Percentiles rank a stretch among this genome's conserved stretches.
Evolutionary conservation across 2,329 filamentous ascomycete species (phyloP).

Genomic region (Epichloe sibirici): DNA sequence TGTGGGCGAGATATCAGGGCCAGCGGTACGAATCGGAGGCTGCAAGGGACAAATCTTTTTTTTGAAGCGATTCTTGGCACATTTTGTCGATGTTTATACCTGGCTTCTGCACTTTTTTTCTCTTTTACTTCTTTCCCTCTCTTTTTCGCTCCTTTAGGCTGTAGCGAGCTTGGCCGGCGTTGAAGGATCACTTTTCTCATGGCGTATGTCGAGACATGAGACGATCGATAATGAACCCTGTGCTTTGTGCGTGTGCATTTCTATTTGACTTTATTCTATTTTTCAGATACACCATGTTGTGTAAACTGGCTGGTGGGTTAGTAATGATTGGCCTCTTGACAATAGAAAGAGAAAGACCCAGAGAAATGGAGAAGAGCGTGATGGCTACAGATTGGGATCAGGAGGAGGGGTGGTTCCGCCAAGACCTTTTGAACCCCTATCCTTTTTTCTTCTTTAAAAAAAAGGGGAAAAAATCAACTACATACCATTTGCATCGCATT

Average conservation of each 20-base stretch:
- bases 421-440: no score
- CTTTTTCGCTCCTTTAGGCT: conserved; percentile 8
- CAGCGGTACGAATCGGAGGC: background rate
- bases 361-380: no score
- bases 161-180: conserved; percentile 7
- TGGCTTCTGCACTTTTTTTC: conserved; percentile 9
- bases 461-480: no score
- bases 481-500: no score
- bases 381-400: no score
- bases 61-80: background rate
- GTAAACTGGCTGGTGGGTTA: background rate
- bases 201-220: conserved; percentile 8
- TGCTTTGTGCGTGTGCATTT: conserved; percentile 2
- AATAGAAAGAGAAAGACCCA: no score
- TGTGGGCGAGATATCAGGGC: background rate
- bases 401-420: no score
- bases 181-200: conserved; percentile 7
- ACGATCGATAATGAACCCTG: conserved; percentile 4
- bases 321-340: no score
- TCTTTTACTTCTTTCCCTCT: background rate
- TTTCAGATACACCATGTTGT: background rate
- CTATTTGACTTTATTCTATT: background rate
- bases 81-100: conserved; percentile 8
- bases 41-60: background rate
- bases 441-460: no score